These are phyloP conservation scores for Fusarium pseudograminearum DNA, from an alignment of 2,329 filamentous ascomycete genomes.

Conservation along the genomic window DNA sequence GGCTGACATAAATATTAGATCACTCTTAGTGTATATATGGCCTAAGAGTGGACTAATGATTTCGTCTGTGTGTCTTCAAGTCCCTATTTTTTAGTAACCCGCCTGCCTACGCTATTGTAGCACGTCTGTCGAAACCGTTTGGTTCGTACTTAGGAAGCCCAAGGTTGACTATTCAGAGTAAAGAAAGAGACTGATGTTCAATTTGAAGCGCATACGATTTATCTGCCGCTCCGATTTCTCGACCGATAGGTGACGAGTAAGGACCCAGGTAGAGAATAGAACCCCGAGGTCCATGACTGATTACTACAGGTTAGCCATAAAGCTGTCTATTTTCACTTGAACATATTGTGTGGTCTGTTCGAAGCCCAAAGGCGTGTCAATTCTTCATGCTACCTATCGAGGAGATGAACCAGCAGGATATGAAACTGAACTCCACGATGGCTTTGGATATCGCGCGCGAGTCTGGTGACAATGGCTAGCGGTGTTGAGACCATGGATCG, in stretches of 20 bases:
- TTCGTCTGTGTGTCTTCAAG: too few species aligned
- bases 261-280: background rate
- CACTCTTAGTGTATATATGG: too few species aligned
- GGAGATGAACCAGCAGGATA: background rate
- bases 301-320: background rate
- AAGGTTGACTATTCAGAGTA: background rate
- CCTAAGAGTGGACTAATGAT: too few species aligned
- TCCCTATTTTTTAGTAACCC: too few species aligned
- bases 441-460: background rate
- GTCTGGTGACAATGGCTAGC: background rate
- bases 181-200: background rate
- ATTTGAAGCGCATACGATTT: background rate
- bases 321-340: background rate
- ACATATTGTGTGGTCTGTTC: background rate
- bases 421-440: background rate
- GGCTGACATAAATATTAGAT: too few species aligned
- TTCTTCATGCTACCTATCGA: too few species aligned
- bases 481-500: background rate
- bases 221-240: background rate
- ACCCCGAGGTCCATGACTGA: background rate
- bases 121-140: background rate
- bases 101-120: background rate
- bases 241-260: background rate
- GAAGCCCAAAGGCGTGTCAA: background rate
- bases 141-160: background rate